Evolutionary conservation across 768 basidiomycete species (phyloP).

Genomic region (Lactarius hatsudake): DNA sequence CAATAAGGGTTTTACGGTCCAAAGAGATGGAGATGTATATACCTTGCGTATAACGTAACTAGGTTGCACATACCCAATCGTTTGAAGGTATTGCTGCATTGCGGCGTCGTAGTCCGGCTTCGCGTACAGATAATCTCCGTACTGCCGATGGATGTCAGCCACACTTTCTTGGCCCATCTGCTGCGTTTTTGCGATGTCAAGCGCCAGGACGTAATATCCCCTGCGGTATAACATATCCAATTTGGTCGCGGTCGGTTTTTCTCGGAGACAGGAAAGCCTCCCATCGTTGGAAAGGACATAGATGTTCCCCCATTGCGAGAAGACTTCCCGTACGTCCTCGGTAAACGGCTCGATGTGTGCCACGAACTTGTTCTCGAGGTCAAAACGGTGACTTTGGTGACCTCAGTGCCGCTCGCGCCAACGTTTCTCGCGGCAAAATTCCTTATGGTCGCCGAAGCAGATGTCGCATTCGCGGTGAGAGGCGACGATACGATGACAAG

Average conservation of each 20-base stretch:
- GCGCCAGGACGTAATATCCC: constrained; percentile 73
- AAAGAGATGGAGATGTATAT: background rate
- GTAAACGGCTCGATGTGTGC: constrained; percentile 80
- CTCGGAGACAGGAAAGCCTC: constrained; percentile 64
- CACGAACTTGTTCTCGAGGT: constrained; percentile 88
- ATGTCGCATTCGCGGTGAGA: constrained; percentile 60
- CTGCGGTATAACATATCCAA: constrained; percentile 82
- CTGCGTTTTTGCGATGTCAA: constrained; percentile 80
- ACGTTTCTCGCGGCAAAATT: constrained; percentile 58
- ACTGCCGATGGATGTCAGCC: constrained; percentile 86
- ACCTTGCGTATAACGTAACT: constrained; percentile 98
- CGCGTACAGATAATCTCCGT: constrained; percentile 86
- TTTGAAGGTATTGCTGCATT: constrained; percentile 89
- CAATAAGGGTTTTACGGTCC: constrained; percentile 10
- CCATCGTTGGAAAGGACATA: constrained; percentile 80
- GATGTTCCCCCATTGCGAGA: constrained; percentile 78
- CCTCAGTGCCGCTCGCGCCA: constrained; percentile 51
- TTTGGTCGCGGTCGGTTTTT: constrained; percentile 81
- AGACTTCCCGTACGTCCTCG: constrained; percentile 78
- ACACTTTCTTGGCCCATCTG: constrained; percentile 68
- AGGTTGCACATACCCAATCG: constrained; percentile 84
- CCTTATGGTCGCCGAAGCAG: constrained; percentile 71
- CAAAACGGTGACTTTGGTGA: constrained; percentile 81
- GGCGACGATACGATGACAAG: constrained; percentile 89
- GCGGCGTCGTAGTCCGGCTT: constrained; percentile 93